These are phyloP conservation scores for Neonectria hederae DNA, from an alignment of 2,329 filamentous ascomycete species.

Conservation along the genomic window DNA sequence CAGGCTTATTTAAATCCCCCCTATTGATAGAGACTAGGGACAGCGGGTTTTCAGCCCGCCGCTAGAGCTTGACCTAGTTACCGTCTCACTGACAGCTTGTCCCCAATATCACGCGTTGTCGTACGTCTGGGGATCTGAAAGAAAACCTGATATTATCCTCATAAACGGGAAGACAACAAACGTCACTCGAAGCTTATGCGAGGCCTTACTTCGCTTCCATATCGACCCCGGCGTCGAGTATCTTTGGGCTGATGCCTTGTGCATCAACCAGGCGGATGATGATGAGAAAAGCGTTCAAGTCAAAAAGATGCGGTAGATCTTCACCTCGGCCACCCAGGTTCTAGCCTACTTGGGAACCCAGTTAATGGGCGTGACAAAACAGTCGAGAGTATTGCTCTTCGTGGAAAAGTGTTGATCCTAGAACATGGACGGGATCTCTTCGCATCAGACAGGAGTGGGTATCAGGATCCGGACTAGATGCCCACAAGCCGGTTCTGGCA, in stretches of 20 bases:
- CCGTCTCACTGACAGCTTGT: background rate
- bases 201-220: background rate
- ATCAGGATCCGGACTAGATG: background rate
- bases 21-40: background rate
- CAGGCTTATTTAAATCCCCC: background rate
- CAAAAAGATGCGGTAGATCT: background rate
- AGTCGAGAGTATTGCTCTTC: background rate
- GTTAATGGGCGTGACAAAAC: background rate
- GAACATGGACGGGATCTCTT: background rate
- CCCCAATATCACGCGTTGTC: background rate
- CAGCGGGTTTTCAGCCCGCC: background rate
- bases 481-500: background rate
- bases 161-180: background rate
- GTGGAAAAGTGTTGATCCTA: background rate
- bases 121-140: background rate
- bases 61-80: background rate
- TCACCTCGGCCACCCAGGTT: background rate
- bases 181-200: background rate
- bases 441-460: background rate
- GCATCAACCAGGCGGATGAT: background rate
- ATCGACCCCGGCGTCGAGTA: background rate
- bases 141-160: background rate
- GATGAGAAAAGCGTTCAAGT: background rate
- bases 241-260: background rate
- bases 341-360: background rate